Conservation (phyloP, 2,329 filamentous ascomycete genomes). For the Ceratocystis smalleyi region DNA sequence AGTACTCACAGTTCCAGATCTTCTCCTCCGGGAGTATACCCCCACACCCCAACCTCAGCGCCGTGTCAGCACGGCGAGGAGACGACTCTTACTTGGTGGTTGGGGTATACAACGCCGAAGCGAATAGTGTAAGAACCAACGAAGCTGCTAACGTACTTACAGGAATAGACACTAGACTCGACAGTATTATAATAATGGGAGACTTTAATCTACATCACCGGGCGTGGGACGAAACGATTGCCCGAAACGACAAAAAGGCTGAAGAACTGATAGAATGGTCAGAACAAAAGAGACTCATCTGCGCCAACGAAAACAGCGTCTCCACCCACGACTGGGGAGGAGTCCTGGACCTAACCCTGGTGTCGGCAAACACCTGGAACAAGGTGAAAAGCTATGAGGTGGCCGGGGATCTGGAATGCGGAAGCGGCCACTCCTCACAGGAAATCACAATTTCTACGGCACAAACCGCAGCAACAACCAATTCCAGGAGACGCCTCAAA, state of each 20-base stretch:
- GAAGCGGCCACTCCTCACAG: conserved; percentile 8
- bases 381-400: not conserved
- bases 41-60: not conserved
- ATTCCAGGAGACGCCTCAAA: not conserved
- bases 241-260: not conserved
- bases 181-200: conserved; percentile 1
- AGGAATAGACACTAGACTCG: not conserved
- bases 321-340: not conserved
- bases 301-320: not conserved
- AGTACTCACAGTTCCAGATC: not conserved
- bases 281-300: not conserved
- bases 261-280: not conserved
- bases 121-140: not conserved
- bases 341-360: not conserved
- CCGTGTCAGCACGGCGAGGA: not conserved
- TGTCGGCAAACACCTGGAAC: not conserved
- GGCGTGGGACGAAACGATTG: not conserved
- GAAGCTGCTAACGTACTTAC: not conserved
- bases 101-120: not conserved
- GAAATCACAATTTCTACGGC: no score
- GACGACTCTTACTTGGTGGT: not conserved
- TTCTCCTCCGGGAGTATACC: not conserved
- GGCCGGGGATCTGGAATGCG: not conserved
- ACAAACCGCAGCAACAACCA: not conserved
- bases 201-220: conserved; percentile 1